Evolutionary conservation across 2,329 filamentous ascomycete genomes (phyloP).

Genomic region (Fusarium paranaense): DNA sequence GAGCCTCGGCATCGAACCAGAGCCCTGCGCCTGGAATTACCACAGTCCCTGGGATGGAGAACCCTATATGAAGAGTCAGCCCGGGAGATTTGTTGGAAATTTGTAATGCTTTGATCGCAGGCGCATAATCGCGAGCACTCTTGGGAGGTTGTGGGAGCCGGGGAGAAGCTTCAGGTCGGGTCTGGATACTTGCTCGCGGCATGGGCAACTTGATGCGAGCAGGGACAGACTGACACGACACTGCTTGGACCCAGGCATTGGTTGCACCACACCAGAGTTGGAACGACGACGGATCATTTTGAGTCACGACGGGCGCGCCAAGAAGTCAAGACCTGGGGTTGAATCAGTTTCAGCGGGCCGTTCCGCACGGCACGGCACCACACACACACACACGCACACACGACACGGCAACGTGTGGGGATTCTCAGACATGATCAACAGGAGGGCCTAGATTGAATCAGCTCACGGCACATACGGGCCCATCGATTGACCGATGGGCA

Average conservation of each 20-base stretch:
- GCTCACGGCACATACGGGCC: constrained; percentile 5
- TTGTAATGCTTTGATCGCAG: constrained; percentile 5
- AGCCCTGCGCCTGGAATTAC: constrained; percentile 31
- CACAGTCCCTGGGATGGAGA: constrained; percentile 56
- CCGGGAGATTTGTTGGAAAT: constrained; percentile 1
- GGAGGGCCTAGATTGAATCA: constrained; percentile 3
- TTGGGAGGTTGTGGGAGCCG: neutral
- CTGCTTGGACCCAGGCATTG: neutral
- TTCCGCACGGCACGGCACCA: constrained; percentile 31
- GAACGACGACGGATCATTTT: neutral
- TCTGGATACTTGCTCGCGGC: neutral
- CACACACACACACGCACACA: constrained; percentile 23
- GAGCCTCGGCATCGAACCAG: constrained; percentile 42
- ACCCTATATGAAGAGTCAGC: constrained; percentile 51
- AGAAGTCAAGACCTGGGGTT: constrained; percentile 1
- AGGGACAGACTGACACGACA: neutral
- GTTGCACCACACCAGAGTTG: neutral
- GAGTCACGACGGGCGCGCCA: constrained; percentile 9
- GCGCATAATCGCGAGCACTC: neutral
- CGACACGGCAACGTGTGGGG: constrained; percentile 9
- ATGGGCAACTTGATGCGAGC: constrained; percentile 10
- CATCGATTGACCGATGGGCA: neutral
- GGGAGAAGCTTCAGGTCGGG: neutral
- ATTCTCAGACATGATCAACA: constrained; percentile 31
- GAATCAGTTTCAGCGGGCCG: constrained; percentile 37